These are phyloP conservation scores for Calonectria fujianensis DNA, from an alignment of 2,329 filamentous ascomycete genomes.

Conservation along the genomic window DNA sequence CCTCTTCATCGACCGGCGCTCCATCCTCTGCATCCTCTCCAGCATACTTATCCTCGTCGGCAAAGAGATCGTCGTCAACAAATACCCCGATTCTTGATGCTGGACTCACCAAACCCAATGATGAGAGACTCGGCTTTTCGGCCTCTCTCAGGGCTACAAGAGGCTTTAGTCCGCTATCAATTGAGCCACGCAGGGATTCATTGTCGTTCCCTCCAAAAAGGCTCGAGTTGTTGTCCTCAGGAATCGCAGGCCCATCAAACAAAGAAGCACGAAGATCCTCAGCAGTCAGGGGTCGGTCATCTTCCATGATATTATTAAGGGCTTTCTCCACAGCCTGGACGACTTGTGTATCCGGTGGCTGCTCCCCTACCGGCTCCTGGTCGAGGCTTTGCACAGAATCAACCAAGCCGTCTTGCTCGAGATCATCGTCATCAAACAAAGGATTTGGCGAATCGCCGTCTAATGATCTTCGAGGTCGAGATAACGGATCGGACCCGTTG, in stretches of 20 bases:
- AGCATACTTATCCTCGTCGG: constrained; percentile 89
- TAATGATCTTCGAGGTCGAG: constrained; percentile 77
- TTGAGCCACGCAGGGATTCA: constrained; percentile 76
- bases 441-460: constrained; percentile 74
- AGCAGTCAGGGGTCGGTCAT: constrained; percentile 78
- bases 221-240: constrained; percentile 65
- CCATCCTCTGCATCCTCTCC: constrained; percentile 81
- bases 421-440: constrained; percentile 89
- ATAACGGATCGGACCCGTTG: constrained; percentile 63
- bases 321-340: constrained; percentile 96
- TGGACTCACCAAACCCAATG: constrained; percentile 90
- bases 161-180: constrained; percentile 69
- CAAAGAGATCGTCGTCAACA: constrained; percentile 93
- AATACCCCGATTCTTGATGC: constrained; percentile 94
- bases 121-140: constrained; percentile 90
- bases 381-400: constrained; percentile 88
- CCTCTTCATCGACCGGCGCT: constrained; percentile 76
- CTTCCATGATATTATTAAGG: constrained; percentile 92
- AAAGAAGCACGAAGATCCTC: constrained; percentile 80
- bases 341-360: constrained; percentile 83
- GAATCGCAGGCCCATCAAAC: constrained; percentile 65
- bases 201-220: constrained; percentile 73
- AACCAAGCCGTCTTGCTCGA: constrained; percentile 80
- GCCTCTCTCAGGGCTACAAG: constrained; percentile 64
- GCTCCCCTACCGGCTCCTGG: constrained; percentile 74